Evolutionary conservation across 1,284 basidiomycete species (phyloP), one percentile per base, ranked within the genome.

Genomic region (Cryptococcus deneoformans): DNA sequence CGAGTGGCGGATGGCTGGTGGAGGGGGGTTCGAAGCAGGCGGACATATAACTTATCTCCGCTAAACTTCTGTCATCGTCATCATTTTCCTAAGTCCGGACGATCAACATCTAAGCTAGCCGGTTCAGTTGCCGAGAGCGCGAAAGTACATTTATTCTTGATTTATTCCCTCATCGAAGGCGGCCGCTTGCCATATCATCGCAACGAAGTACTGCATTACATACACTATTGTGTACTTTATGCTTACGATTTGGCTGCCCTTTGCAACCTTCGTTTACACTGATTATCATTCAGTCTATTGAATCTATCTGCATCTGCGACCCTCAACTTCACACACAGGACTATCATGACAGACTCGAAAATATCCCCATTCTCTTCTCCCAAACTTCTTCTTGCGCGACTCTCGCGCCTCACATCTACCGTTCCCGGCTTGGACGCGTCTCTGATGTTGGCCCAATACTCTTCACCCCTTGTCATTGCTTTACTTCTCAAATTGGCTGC

Each of bases 381-480:
- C 12, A 53, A 16, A 16, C 42, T 45, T 36, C 53, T 65, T 50
- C 57, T 77, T 53, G 50, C 61, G 29, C 67, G 67, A 5, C 58
- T 74, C 40, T 56, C 69, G n/a, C 58, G 58, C 42, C 62, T 70
- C 42, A 69, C 68, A 11, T 62, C 64, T 34, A 72, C 69, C 11
- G 62, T 68, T 12, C 61, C 65, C 14, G 77, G 77, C 8, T 68
- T 77, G 46, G 75, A 77, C 57, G 71, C 70, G 34, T 63, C 69
- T 6, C 63, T 78, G 47, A 76, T 75, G 75, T 53, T 73, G 36
- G 61, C 70, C 7, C 72, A 74, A 51, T 78, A 77, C 57, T 66
- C 72, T 0, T 66, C 71, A 1, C 74, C 73, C 5, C 53, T 75
- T 44, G 58, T 71, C 53, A 67, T 74, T 44, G 62, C 71, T 11